These are phyloP conservation scores for Ceratocystis variospora DNA, from an alignment of 2,329 filamentous ascomycete species.

Conservation along the genomic window DNA sequence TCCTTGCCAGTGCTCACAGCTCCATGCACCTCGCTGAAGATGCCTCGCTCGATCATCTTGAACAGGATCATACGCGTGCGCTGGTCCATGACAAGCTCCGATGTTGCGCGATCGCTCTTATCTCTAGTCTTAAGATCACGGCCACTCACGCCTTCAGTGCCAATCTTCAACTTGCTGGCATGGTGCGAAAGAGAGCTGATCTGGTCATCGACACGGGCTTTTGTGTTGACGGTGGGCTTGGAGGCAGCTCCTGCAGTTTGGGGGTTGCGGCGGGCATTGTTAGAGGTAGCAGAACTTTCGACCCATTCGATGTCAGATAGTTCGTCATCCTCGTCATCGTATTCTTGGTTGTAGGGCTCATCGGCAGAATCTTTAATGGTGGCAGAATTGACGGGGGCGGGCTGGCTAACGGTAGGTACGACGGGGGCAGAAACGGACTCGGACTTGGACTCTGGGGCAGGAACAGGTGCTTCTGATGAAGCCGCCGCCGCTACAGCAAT, in stretches of 20 bases:
- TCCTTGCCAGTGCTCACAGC: slow-evolving; percentile 95
- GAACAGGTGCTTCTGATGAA: slow-evolving; percentile 20
- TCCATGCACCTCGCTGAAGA: slow-evolving; percentile 84
- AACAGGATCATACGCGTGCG: slow-evolving; percentile 89
- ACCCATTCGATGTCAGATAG: slow-evolving; percentile 21
- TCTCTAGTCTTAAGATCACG: slow-evolving; percentile 52
- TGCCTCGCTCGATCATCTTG: slow-evolving; percentile 85
- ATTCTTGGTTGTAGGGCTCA: slow-evolving; percentile 41
- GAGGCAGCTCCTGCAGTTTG: slow-evolving; percentile 14
- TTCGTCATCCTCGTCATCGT: slow-evolving; percentile 49
- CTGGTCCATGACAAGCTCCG: slow-evolving; percentile 86
- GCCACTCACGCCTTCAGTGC: slow-evolving; percentile 20
- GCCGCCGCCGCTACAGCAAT: not conserved
- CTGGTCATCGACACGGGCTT: slow-evolving; percentile 71
- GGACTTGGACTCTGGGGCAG: slow-evolving; percentile 5
- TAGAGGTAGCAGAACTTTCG: not conserved
- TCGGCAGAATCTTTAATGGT: slow-evolving; percentile 20
- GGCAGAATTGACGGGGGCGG: slow-evolving; percentile 10
- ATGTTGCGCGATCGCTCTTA: slow-evolving; percentile 84
- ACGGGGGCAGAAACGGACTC: not conserved
- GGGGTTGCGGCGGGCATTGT: slow-evolving; percentile 16
- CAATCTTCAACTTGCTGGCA: slow-evolving; percentile 61
- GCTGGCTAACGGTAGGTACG: not conserved
- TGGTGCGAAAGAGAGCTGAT: slow-evolving; percentile 73
- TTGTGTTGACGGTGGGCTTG: slow-evolving; percentile 66